These are phyloP conservation scores for Fonsecaea pedrosoi DNA, from an alignment of 2,329 filamentous ascomycete genomes.

Conservation along the genomic window DNA sequence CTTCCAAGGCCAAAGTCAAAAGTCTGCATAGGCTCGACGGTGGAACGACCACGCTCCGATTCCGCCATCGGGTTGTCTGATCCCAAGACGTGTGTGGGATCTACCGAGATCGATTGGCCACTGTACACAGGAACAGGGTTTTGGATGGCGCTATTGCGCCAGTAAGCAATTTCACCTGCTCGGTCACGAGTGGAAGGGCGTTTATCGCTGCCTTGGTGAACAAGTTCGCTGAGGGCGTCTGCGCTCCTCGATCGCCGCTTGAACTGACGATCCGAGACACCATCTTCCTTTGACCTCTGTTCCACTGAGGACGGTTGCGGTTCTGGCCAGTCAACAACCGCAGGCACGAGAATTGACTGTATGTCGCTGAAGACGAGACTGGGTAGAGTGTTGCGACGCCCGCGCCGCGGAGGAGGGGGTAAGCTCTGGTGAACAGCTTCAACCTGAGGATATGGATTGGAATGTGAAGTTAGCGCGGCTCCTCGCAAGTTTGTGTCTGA, in stretches of 20 bases:
- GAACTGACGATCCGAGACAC: conserved; percentile 36
- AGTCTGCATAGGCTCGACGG: conserved; percentile 31
- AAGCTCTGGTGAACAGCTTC: conserved; percentile 19
- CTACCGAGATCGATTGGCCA: conserved; percentile 33
- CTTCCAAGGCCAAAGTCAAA: conserved; percentile 43
- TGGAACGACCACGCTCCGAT: conserved; percentile 23
- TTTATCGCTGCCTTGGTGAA: conserved; percentile 44
- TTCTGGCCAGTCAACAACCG: conserved; percentile 17
- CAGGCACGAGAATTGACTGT: conserved; percentile 38
- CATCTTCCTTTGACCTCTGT: conserved; percentile 26
- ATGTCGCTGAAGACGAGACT: conserved; percentile 53
- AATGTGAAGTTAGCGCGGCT: conserved; percentile 37
- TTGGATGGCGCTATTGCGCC: conserved; percentile 46
- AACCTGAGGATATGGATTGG: conserved; percentile 21
- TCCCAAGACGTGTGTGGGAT: conserved; percentile 25
- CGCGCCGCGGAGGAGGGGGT: conserved; percentile 27
- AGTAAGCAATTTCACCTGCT: conserved; percentile 50
- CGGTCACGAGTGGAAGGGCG: conserved; percentile 49
- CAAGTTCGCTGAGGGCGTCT: conserved; percentile 47
- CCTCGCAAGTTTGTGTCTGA: conserved; percentile 17
- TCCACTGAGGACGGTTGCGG: conserved; percentile 6
- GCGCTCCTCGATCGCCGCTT: conserved; percentile 56
- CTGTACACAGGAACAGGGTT: conserved; percentile 38
- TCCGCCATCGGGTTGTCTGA: conserved; percentile 16
- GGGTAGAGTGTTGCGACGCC: conserved; percentile 52